phyloP scores from a whole-genome alignment of 2,329 filamentous ascomycete species.

The Fusarium marasasianum region DNA sequence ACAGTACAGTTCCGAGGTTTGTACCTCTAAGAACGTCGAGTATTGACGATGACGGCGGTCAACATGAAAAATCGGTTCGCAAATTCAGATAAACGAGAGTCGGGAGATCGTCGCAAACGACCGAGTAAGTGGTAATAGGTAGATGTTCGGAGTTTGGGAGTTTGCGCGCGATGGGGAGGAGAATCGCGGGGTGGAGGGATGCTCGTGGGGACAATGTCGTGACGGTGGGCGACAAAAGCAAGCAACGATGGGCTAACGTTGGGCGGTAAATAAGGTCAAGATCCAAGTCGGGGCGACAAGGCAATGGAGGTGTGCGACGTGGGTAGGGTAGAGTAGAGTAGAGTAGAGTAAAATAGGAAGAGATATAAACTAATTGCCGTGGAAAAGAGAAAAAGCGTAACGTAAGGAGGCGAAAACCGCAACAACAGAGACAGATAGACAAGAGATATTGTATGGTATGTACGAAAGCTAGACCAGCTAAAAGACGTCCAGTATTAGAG shows the following conservation, averaged over 20 bases:
- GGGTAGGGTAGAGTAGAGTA: neutral
- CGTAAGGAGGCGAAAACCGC: constrained; percentile 11
- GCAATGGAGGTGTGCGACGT: constrained; percentile 5
- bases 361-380: constrained; percentile 6
- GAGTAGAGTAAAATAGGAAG: neutral
- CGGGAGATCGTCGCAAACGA: constrained; percentile 6
- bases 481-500: constrained; percentile 21
- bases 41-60: constrained; percentile 23
- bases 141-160: constrained; percentile 7
- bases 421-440: neutral
- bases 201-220: constrained; percentile 29
- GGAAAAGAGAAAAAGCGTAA: neutral
- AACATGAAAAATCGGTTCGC: constrained; percentile 47
- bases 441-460: constrained; percentile 8
- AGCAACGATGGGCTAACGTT: constrained; percentile 22
- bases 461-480: constrained; percentile 32
- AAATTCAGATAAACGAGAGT: constrained; percentile 9
- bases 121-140: constrained; percentile 6
- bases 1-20: constrained; percentile 35
- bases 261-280: constrained; percentile 8
- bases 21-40: constrained; percentile 37
- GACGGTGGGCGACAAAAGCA: constrained; percentile 34
- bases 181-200: constrained; percentile 37
- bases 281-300: constrained; percentile 5
- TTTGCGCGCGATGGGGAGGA: constrained; percentile 22